Percentiles rank a stretch among this genome's conserved stretches.
These are phyloP conservation scores for Backusella macrospora DNA, from an alignment of 192 early-diverging fungal genomes.

Conservation along the genomic window DNA sequence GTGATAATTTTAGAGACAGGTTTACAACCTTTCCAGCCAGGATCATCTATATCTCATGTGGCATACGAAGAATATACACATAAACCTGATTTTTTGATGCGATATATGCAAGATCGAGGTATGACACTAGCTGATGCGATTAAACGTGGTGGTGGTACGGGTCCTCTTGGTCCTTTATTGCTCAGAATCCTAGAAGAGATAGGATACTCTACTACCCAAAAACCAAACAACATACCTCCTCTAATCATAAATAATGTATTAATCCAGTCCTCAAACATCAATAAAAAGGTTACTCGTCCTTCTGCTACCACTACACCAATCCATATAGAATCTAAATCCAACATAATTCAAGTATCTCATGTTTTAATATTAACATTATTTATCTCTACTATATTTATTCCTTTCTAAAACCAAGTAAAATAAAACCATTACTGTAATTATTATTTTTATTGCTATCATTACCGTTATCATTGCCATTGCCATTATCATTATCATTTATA, in stretches of 20 bases:
- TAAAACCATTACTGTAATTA: neutral
- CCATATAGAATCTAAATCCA: neutral
- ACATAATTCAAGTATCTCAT: neutral
- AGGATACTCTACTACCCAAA: conserved; percentile 29
- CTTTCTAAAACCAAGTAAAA: neutral
- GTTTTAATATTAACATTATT: neutral
- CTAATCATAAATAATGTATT: neutral
- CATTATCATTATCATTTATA: neutral
- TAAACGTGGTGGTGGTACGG: neutral
- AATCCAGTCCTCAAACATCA: neutral
- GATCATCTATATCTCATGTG: conserved; percentile 47
- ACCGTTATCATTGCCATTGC: neutral
- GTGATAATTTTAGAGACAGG: conserved; percentile 38
- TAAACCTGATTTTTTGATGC: conserved; percentile 44
- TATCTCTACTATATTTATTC: neutral
- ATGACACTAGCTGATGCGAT: conserved; percentile 25
- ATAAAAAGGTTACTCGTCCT: neutral
- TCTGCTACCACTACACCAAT: neutral
- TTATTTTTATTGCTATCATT: neutral
- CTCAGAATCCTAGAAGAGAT: conserved; percentile 34
- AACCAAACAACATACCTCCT: conserved; percentile 7
- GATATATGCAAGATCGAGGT: conserved; percentile 42
- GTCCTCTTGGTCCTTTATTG: conserved; percentile 38
- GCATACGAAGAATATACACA: conserved; percentile 37
- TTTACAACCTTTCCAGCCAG: conserved; percentile 36